These are phyloP conservation scores for Debaryomycetaceae sp. DNA, from an alignment of 1,139 yeast species.

Conservation along the genomic window DNA sequence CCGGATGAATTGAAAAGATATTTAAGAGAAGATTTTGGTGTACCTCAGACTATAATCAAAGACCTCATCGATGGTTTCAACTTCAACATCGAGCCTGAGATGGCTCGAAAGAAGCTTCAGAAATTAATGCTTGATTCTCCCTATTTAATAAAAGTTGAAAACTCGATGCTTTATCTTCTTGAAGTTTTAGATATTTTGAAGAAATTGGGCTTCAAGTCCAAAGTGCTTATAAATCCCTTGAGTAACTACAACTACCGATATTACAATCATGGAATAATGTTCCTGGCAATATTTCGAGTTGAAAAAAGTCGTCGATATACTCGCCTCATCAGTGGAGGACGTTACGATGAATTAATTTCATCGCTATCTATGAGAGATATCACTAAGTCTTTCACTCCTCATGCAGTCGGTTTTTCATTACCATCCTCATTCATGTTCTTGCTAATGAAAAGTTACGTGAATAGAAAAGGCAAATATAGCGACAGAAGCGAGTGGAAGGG, in stretches of 20 bases:
- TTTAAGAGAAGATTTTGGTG: conserved; percentile 65
- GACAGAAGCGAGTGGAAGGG: conserved; percentile 26
- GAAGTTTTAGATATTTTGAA: conserved; percentile 54
- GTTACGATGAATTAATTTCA: conserved; percentile 73
- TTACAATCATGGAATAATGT: conserved; percentile 80
- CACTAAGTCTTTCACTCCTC: conserved; percentile 28
- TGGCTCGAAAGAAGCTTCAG: conserved; percentile 58
- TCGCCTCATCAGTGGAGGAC: conserved; percentile 85
- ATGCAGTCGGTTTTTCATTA: conserved; percentile 83
- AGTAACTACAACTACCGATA: conserved; percentile 79
- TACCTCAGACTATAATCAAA: conserved; percentile 77
- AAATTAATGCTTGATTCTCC: conserved; percentile 78
- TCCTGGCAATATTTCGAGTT: conserved; percentile 69
- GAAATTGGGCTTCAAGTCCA: conserved; percentile 46
- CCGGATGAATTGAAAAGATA: conserved; percentile 63
- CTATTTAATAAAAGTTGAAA: conserved; percentile 55
- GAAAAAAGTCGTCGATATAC: conserved; percentile 39
- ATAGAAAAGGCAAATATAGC: conserved; percentile 23
- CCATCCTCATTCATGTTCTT: conserved; percentile 41
- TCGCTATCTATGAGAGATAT: conserved; percentile 49
- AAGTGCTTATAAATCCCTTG: conserved; percentile 58
- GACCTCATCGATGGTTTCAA: conserved; percentile 75
- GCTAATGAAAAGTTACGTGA: conserved; percentile 34
- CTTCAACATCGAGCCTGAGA: conserved; percentile 64
- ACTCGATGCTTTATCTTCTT: conserved; percentile 56